Evolutionary conservation across 2,329 filamentous ascomycete genomes (phyloP), one percentile per base, ranked within the genome.

Genomic region (Botrytis deweyae): DNA sequence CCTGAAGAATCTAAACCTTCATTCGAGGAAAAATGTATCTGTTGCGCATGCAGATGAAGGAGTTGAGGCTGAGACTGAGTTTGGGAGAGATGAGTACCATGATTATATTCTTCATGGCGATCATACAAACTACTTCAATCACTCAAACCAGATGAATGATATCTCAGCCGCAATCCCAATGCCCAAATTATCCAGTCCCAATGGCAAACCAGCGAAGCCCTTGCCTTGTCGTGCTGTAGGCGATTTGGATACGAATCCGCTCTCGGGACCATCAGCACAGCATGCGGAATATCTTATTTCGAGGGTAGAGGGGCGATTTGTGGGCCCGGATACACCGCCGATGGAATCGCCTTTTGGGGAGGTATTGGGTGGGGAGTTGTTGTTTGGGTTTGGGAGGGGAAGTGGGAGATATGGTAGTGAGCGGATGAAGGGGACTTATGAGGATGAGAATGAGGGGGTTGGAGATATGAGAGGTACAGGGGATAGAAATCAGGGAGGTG

Each of bases 321-420:
- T 55, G 36, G 14, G 6, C 2, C 65, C 65, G 1, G 65, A 68
- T 68, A 52, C 33, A 10, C n/a, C 46, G 14, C 38, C 38, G 2
- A 0, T 70, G 10, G n/a, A 36, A n/a, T 25, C 20, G 29, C 29
- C 12, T 52, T 9, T 38, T 18, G 18, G 20, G 18, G 63, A 9
- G 40, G 9, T 14, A 7, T 1, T 49, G 2, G 9, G 4, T 22
- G 16, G 2, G n/a, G 25, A 12, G 0, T 9, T 12, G 6, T 22
- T 20, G 12, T 16, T 40, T 40, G 33, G 29, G 8, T 6, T 22
- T 61, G 22, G 22, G 20, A 18, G 12, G 1, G 33, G 1, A 14
- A 16, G 3, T 38, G 33, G 1, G 22, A n/a, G 33, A 38, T 38
- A 46, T 66, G 38, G 2, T 18, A 1, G 29, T 58, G n/a, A 33